Evolutionary conservation across 352 stramenopile species (phyloP).

Genomic region (Globisporangium viniferum): DNA sequence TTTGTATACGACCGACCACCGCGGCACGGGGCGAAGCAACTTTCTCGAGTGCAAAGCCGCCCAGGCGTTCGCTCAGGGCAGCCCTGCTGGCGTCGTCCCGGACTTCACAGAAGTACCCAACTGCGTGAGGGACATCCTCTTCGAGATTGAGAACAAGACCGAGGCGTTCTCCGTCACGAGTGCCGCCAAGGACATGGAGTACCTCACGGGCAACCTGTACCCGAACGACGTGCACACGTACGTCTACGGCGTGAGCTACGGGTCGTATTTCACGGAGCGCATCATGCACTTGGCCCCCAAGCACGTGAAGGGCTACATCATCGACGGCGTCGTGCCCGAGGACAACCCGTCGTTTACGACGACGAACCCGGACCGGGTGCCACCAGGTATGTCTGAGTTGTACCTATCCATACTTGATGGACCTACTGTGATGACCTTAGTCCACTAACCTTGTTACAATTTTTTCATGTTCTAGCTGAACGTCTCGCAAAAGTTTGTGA

Average conservation of each 20-base stretch:
- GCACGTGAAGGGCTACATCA: conserved; percentile 21
- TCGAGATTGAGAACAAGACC: conserved; percentile 61
- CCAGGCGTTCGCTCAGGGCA: conserved; percentile 1
- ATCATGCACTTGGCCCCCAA: conserved; percentile 19
- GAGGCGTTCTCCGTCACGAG: conserved; percentile 54
- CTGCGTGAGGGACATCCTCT: conserved; percentile 16
- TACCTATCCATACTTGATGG: too few relatives aligned
- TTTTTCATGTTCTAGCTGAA: too few relatives aligned
- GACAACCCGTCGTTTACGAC: too few relatives aligned
- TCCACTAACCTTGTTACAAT: too few relatives aligned
- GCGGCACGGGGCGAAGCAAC: conserved; percentile 12
- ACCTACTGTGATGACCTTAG: too few relatives aligned
- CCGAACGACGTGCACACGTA: conserved; percentile 1
- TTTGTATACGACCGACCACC: conserved; percentile 19
- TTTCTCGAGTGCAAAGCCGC: conserved; percentile 4
- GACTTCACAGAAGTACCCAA: not conserved
- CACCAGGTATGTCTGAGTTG: too few relatives aligned
- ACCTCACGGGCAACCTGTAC: conserved; percentile 1
- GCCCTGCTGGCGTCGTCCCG: not conserved
- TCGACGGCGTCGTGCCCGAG: too few relatives aligned
- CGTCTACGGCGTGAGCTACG: conserved; percentile 24
- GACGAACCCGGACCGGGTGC: too few relatives aligned
- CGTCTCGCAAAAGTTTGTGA: not conserved
- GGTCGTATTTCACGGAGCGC: conserved; percentile 18
- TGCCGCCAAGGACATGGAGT: conserved; percentile 5